These are phyloP conservation scores for Mixia osmundae DNA, from an alignment of 1,284 basidiomycete genomes.

Conservation along the genomic window DNA sequence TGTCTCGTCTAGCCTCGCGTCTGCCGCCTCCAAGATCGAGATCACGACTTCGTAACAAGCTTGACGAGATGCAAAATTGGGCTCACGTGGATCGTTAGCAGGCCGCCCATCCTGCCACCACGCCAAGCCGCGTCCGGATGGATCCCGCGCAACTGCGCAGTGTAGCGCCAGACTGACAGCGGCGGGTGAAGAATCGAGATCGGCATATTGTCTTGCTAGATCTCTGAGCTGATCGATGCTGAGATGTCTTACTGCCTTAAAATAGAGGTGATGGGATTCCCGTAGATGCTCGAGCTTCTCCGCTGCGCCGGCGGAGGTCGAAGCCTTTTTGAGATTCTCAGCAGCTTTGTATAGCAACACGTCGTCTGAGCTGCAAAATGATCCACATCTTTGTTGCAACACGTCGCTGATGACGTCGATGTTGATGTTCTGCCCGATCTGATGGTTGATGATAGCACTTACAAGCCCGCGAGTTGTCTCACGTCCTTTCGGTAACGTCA, in stretches of 20 bases:
- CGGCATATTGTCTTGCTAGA: slow-evolving; percentile 59
- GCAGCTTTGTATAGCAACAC: slow-evolving; percentile 97
- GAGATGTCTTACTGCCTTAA: slow-evolving; percentile 60
- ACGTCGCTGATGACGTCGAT: slow-evolving; percentile 90
- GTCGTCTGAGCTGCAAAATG: slow-evolving; percentile 94
- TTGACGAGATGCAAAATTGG: slow-evolving; percentile 36
- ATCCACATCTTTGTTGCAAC: slow-evolving; percentile 78
- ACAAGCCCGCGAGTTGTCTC: slow-evolving; percentile 66
- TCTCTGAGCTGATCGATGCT: slow-evolving; percentile 65
- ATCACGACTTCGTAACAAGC: slow-evolving; percentile 62
- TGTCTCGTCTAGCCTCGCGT: slow-evolving; percentile 28
- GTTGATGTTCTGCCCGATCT: slow-evolving; percentile 63
- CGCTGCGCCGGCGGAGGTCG: background rate
- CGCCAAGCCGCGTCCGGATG: slow-evolving; percentile 47
- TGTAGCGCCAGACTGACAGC: slow-evolving; percentile 64
- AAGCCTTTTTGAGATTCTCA: slow-evolving; percentile 54
- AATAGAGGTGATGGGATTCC: slow-evolving; percentile 40
- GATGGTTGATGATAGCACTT: slow-evolving; percentile 87
- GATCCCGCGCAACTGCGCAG: slow-evolving; percentile 60
- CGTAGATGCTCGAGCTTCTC: background rate
- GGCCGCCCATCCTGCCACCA: slow-evolving; percentile 47
- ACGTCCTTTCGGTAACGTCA: slow-evolving; percentile 58
- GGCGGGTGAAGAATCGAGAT: slow-evolving; percentile 21
- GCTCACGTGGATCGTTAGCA: slow-evolving; percentile 34
- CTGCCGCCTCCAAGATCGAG: slow-evolving; percentile 56